Evolutionary conservation across 805 yeast species (phyloP).

Genomic region (Teunomyces cretensis): DNA sequence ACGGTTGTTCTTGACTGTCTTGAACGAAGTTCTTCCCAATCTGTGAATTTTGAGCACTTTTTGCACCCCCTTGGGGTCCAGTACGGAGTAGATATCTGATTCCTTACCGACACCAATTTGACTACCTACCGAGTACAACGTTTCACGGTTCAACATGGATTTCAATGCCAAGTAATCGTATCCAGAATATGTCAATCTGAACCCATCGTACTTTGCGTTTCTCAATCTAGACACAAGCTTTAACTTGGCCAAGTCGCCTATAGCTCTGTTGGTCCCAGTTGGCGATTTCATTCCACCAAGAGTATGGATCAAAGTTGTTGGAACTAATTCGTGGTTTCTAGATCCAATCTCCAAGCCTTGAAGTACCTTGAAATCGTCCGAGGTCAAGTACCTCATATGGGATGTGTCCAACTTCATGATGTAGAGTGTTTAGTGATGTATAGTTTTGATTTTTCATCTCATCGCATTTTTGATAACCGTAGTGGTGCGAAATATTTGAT

Average conservation of each 20-base stretch:
- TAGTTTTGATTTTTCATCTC: conserved; percentile 4
- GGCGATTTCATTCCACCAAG: conserved; percentile 74
- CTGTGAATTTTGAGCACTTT: conserved; percentile 88
- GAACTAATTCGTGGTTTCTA: conserved; percentile 91
- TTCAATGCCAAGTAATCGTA: conserved; percentile 90
- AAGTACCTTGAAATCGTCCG: conserved; percentile 87
- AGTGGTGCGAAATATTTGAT: not conserved
- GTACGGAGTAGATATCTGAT: conserved; percentile 87
- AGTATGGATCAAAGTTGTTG: conserved; percentile 78
- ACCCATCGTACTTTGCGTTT: conserved; percentile 95
- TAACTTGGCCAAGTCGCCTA: conserved; percentile 84
- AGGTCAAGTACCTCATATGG: conserved; percentile 88
- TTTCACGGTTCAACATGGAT: conserved; percentile 72
- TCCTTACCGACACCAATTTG: conserved; percentile 97
- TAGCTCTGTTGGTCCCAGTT: conserved; percentile 74
- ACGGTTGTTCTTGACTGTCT: conserved; percentile 88
- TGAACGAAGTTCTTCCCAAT: conserved; percentile 90
- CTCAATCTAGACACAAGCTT: conserved; percentile 74
- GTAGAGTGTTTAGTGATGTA: not conserved
- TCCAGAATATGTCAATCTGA: conserved; percentile 82
- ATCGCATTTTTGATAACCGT: conserved; percentile 5
- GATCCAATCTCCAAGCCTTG: conserved; percentile 91
- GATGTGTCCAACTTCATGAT: conserved; percentile 88
- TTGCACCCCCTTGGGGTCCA: conserved; percentile 59
- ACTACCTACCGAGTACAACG: conserved; percentile 75